These are phyloP conservation scores for Fusarium dlaminii DNA, from an alignment of 2,329 filamentous ascomycete species.

Conservation along the genomic window DNA sequence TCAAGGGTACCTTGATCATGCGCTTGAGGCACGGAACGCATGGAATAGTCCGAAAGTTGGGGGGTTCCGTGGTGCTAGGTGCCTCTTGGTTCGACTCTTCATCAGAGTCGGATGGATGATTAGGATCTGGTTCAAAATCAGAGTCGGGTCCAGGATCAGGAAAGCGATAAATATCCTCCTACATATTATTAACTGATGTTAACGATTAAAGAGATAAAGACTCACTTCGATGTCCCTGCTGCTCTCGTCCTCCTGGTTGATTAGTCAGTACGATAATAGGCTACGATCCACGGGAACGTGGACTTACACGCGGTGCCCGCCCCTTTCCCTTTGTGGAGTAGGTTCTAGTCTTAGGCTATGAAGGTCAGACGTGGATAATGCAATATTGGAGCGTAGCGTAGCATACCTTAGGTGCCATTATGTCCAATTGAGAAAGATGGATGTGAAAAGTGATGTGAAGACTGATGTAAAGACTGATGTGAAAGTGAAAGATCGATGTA, in stretches of 20 bases:
- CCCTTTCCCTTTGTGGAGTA: neutral
- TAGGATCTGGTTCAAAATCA: neutral
- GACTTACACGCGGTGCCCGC: neutral
- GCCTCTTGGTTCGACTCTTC: neutral
- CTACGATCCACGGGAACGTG: no score
- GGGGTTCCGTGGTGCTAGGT: neutral
- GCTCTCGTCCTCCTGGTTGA: no score
- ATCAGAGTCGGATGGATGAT: neutral
- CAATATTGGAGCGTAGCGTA: neutral
- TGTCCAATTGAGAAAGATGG: accelerated
- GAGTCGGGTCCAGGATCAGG: neutral
- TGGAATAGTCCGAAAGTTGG: neutral
- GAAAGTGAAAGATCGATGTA: neutral
- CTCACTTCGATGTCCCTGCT: no score
- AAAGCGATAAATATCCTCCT: neutral
- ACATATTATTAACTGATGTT: no score
- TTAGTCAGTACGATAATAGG: no score
- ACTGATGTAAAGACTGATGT: neutral
- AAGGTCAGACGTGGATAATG: neutral
- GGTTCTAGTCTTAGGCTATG: neutral
- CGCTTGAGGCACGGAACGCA: neutral
- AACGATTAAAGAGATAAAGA: no score
- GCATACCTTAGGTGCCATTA: neutral
- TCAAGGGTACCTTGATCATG: neutral
- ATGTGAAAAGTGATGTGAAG: neutral